Percentiles rank a stretch among this genome's conserved stretches.
These are phyloP conservation scores for Trichoderma harzianum DNA, from an alignment of 2,329 filamentous ascomycete species.

Conservation along the genomic window DNA sequence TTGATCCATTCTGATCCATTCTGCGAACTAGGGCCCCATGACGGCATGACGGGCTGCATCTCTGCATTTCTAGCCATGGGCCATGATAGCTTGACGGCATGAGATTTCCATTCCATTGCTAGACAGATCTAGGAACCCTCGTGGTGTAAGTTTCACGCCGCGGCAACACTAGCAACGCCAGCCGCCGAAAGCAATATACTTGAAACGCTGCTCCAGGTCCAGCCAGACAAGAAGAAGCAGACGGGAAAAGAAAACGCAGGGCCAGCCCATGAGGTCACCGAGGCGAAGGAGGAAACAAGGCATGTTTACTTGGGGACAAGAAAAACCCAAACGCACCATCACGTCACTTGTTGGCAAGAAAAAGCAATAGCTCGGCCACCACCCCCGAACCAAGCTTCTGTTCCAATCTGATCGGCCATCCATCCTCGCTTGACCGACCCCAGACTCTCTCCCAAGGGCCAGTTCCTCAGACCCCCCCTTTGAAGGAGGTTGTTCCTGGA, in stretches of 20 bases:
- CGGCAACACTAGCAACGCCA: neutral
- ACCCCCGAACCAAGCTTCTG: neutral
- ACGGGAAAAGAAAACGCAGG: neutral
- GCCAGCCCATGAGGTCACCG: constrained; percentile 7
- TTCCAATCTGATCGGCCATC: constrained; percentile 5
- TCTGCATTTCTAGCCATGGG: neutral
- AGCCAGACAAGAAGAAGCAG: neutral
- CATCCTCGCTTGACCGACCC: constrained; percentile 8
- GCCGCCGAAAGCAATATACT: neutral
- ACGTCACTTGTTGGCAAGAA: neutral
- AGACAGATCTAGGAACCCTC: neutral
- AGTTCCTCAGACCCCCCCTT: neutral
- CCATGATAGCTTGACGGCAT: neutral
- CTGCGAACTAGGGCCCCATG: neutral
- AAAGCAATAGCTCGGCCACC: neutral
- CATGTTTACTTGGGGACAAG: neutral
- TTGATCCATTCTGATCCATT: neutral
- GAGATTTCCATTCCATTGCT: neutral
- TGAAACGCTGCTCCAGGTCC: neutral
- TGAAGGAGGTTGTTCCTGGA: constrained; percentile 17
- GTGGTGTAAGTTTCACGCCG: neutral
- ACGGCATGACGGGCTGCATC: neutral
- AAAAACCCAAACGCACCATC: constrained; percentile 9
- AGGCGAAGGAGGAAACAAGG: neutral
- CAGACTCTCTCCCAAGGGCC: neutral